Evolutionary conservation across 2,329 filamentous ascomycete species (phyloP).

Genomic region (Knufia fluminis): DNA sequence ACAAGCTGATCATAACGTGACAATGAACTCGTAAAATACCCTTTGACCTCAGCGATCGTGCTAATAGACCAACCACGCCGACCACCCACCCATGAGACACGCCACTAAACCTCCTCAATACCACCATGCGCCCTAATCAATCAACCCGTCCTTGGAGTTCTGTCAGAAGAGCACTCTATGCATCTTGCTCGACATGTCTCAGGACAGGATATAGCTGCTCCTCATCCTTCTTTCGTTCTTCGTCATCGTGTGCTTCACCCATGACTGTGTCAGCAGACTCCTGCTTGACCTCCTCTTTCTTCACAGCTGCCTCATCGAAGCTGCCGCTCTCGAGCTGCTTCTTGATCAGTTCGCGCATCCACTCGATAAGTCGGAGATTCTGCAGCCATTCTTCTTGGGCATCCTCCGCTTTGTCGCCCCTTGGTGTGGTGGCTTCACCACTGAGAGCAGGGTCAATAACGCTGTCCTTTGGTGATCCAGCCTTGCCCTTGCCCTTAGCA

Average conservation of each 20-base stretch:
- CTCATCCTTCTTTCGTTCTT: constrained; percentile 18
- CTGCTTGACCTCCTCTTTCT: constrained; percentile 25
- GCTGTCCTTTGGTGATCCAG: constrained; percentile 16
- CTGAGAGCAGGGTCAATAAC: constrained; percentile 23
- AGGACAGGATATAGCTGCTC: constrained; percentile 23
- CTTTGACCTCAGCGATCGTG: background rate
- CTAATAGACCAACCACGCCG: background rate
- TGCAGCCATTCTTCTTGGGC: constrained; percentile 46
- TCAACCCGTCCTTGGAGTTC: background rate
- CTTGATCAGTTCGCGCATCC: constrained; percentile 48
- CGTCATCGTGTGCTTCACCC: constrained; percentile 27
- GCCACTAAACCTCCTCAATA: background rate
- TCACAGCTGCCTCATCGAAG: constrained; percentile 29
- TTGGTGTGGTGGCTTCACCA: constrained; percentile 19
- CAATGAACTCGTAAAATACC: background rate
- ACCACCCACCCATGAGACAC: too few relatives aligned
- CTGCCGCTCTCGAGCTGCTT: constrained; percentile 46
- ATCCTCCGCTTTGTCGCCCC: constrained; percentile 27
- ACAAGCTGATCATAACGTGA: background rate
- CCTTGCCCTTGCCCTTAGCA: constrained; percentile 17
- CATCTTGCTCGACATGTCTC: constrained; percentile 19
- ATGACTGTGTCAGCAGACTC: constrained; percentile 38
- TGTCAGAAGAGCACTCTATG: constrained; percentile 3
- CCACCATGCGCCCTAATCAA: background rate
- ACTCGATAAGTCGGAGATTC: constrained; percentile 55